Evolutionary conservation across 2,329 filamentous ascomycete species (phyloP).

Genomic region (Fusarium anguioides): DNA sequence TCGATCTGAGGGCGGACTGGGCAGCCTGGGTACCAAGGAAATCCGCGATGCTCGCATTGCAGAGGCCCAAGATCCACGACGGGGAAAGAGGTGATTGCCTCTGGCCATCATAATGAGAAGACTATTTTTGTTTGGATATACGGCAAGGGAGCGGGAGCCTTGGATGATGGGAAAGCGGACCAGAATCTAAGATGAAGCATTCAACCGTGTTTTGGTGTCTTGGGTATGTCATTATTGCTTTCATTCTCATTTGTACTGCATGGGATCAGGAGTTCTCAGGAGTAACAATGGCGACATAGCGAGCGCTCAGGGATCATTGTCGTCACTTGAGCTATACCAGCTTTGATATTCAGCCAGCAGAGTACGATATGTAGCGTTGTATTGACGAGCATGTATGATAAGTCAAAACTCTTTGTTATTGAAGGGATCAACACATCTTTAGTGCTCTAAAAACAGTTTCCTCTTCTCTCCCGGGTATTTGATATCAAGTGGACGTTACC

Average conservation of each 20-base stretch:
- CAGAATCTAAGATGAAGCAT: constrained; percentile 1
- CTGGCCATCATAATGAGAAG: neutral
- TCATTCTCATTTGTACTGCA: constrained; percentile 37
- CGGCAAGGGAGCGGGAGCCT: neutral
- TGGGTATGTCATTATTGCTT: constrained; percentile 14
- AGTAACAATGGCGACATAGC: constrained; percentile 27
- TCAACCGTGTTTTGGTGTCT: constrained; percentile 22
- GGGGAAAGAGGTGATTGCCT: constrained; percentile 64
- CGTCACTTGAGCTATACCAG: constrained; percentile 11
- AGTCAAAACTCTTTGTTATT: constrained; percentile 13
- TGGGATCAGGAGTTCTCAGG: constrained; percentile 42
- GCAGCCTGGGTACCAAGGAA: constrained; percentile 92
- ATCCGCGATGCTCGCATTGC: constrained; percentile 83
- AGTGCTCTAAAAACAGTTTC: constrained; percentile 8
- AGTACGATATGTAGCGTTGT: constrained; percentile 10
- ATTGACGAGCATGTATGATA: constrained; percentile 14
- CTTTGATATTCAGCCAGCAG: constrained; percentile 2
- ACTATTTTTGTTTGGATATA: constrained; percentile 9
- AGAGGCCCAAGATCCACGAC: constrained; percentile 84
- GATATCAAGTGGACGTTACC: constrained; percentile 36
- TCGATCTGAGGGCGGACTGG: constrained; percentile 84
- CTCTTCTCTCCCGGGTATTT: constrained; percentile 23
- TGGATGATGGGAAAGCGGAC: neutral
- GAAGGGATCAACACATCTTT: constrained; percentile 18
- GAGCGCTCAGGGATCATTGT: constrained; percentile 21